Base-by-base conservation (phyloP, 495 filamentous ascomycete genomes). In the Daldinia loculata region DNA sequence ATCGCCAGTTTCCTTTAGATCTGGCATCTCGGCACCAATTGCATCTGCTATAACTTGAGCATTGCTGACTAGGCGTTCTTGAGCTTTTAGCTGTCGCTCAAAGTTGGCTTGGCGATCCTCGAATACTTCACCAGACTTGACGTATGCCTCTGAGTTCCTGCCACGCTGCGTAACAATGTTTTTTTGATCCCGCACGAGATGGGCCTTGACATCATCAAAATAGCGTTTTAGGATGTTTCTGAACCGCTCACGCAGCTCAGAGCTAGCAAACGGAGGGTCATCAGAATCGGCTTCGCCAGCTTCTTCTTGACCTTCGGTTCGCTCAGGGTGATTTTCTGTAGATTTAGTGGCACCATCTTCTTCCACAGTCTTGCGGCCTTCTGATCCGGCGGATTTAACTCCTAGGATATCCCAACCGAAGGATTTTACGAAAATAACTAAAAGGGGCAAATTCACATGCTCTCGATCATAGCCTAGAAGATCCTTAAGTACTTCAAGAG, bases 51-150 rank as follows among this genome's bases (percentile, higher is more conserved):
- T 84, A 27, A 92, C 86, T 77, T 99, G 95, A 0, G 95, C 95
- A 78, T 97, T 98, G 24, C 92, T 81, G 51, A 97, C 86, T 5
- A 98, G 87, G 66, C 93, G 94, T 75, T 99, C 95, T 70, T 98
- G 91, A 4, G 91, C 86, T 80, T 97, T 98, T 8, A 93, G 81
- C 76, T 93, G 89, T 79, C 93, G 97, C 77, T 99, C 95, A 67
- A 95, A 97, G 72, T 93, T 98, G 30, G 93, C 87, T 76, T 99
- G 95, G 17, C 95, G 92, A 75, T 99, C 95, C 76, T 99, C 95
- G 70, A 99, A 99, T 48, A 99, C 94, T 75, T 99, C 95, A 14
- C 95, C 95, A 45, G 96, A 98, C 76, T 97, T 97, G 70, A 99
- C 93, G 76, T 99, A 99, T 6, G 95, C 95, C 78, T 99, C 95